Percentiles rank a stretch among this genome's conserved stretches.
These are phyloP conservation scores for Ensete ventricosum DNA, from an alignment of 176 grass and related monocot genomes.

Conservation along the genomic window DNA sequence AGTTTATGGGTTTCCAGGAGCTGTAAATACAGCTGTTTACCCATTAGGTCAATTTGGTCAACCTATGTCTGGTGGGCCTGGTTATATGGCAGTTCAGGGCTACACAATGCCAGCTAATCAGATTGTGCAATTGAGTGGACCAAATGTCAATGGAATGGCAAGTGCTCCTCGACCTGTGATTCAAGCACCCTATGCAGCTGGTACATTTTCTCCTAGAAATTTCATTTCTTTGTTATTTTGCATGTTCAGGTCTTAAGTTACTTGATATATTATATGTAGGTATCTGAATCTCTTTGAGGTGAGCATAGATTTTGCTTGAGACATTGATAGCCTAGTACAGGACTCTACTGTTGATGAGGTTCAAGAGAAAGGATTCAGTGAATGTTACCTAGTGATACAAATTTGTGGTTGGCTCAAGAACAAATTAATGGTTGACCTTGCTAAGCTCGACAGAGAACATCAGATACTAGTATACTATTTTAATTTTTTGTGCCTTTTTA, in stretches of 20 bases:
- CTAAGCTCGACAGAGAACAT: too few relatives aligned
- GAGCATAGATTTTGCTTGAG: too few relatives aligned
- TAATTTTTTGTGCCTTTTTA: too few relatives aligned
- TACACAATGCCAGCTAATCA: slow-evolving; percentile 60
- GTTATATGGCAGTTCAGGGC: slow-evolving; percentile 50
- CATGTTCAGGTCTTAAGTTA: not conserved
- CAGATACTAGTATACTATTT: too few relatives aligned
- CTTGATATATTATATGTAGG: not conserved
- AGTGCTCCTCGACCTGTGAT: slow-evolving; percentile 44
- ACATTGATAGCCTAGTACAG: too few relatives aligned
- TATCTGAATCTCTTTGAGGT: too few relatives aligned
- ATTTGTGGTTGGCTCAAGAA: too few relatives aligned
- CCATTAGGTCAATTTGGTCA: slow-evolving; percentile 58
- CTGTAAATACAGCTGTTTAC: slow-evolving; percentile 55
- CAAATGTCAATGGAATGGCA: slow-evolving; percentile 41
- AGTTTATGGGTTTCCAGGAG: slow-evolving; percentile 52
- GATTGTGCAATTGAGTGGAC: slow-evolving; percentile 50
- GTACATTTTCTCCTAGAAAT: slow-evolving; percentile 24
- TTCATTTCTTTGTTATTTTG: not conserved
- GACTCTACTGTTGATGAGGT: too few relatives aligned
- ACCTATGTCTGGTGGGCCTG: slow-evolving; percentile 43
- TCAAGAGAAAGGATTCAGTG: too few relatives aligned
- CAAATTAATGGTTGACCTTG: too few relatives aligned
- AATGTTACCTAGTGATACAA: too few relatives aligned
- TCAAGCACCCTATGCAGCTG: slow-evolving; percentile 75